Base-by-base conservation (phyloP, 306 rosid genomes). In the Sophora flavescens region DNA sequence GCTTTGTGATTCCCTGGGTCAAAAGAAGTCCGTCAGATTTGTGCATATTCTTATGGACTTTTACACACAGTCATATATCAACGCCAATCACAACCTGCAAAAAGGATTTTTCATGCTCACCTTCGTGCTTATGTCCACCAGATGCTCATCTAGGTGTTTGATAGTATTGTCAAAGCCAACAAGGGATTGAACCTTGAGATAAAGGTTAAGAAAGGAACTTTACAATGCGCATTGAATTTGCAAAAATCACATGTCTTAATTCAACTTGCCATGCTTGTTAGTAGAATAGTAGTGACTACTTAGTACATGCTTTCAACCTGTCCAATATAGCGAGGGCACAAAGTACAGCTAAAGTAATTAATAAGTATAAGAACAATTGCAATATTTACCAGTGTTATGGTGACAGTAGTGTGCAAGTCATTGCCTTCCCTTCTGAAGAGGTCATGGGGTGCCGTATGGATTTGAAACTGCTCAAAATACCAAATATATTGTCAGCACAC, bases 91-190 rank as follows among this genome's bases (percentile, higher is more conserved):
- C 58, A 59, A 63, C 45, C 28, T 32, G 72, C 30, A 26, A 78
- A 18, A 44, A 38, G 4, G 78, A 68, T 28, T 56, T 32, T 65
- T 66, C 22, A 22, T 63, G 61, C 92, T 75, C 63, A 95, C 97
- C 98, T 88, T 91, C 50, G 98, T 65, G 87, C 97, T 65, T n/a
- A 95, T 85, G 77, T 95, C 88, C 42, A 95, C 97, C 68, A 86
- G 78, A 88, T 86, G 99, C 69, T 91, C 99, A 59, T 95, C 99
- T 6, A 95, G 89, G 83, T 95, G 99, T 77, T 89, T 88, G 56
- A 95, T 52, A 51, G 88, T 89, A 85, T 92, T 95, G 85, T 95
- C 96, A 78, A 90, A 95, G 59, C 99, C 99, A 39, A 92, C 99
- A 36, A 95, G 93, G 28, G 99, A 93, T 95, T 95, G 97, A 85